Base-by-base conservation (phyloP, 306 rosid genomes). In the Hippophae rhamnoides region DNA sequence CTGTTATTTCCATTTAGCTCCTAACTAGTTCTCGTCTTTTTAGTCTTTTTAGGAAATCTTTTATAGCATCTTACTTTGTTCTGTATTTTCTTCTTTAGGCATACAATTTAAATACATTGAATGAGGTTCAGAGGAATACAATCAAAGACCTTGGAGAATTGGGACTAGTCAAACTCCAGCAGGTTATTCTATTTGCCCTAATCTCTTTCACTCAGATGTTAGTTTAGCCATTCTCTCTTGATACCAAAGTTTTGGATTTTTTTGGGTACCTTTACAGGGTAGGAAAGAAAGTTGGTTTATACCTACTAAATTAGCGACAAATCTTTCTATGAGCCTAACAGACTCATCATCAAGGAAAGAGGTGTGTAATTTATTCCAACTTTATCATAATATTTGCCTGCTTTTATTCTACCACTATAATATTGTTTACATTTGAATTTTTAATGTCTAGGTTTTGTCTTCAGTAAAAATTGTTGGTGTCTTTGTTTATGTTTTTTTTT, bases 251-350 rank as follows among this genome's bases (percentile, higher is more conserved):
- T 13, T 68, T 25, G 13, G 52, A 9, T 18, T 18, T 54, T 18
- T 60, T 65, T 64, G 26, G 59, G 49, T 13, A 54, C 68, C 63
- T 76, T 50, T 64, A 49, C 72, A 92, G 96, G 99, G 99, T 41
- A 80, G 90, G 76, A 92, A 88, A 61, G 99, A 89, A 43, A 81
- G 96, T 66, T 92, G 99, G 96, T 88, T 92, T 71, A 76, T 92
- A 69, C 99, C 99, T 60, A 85, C 99, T 7, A 88, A 84, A 80
- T 79, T 92, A 81, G 96, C 94, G 41, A 83, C 96, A 67, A 88
- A 92, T 78, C 99, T 92, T 66, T 92, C 96, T 63, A 76, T 85
- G 76, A 88, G 96, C 89, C 67, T 92, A 79, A 66, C 96, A 42
- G 96, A 85, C 72, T 76, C 95, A 41, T 76, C 96, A 50, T 74